Base-by-base conservation (phyloP, 306 rosid species). In the Pterocarpus macrocarpus region DNA sequence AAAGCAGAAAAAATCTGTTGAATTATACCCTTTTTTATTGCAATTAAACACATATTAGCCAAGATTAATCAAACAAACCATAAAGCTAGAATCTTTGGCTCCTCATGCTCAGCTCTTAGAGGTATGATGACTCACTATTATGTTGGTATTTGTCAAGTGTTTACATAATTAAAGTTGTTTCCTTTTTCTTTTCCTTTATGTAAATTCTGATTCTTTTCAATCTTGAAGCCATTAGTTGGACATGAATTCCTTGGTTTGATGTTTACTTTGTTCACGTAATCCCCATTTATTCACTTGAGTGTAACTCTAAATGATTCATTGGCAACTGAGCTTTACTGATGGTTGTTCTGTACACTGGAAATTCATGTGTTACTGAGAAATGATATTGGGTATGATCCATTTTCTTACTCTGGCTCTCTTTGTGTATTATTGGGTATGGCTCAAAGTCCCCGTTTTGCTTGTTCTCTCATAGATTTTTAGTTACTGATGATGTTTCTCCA, bases 1-100 rank as follows among this genome's bases (percentile, higher is more conserved):
- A 79, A 83, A 83, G 39, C 73, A 32, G 64, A 71, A 75, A 73
- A 64, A 32, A n/a, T n/a, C n/a, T n/a, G n/a, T n/a, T n/a, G n/a
- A n/a, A 22, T 22, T 22, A 22, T 22, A 76, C 56, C 71, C 63
- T 76, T 78, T 68, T 79, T 76, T 5, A 73, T 83, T 8, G 30
- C 56, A 66, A 77, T 57, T 8, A 5, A 5, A 13, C 72, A 15
- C 13, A 58, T 30, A 9, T 17, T 67, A 45, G 3, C 80, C 33
- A 64, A 50, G 79, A 22, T 1, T 22, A 85, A 53, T 53, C 80
- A 2, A 10, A 79, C 59, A 83, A 83, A 64, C 34, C 3, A 50
- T 38, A 38, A 38, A 38, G 41, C 5, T 38, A 38, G 5, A 4
- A 38, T 38, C 41, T 38, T 38, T 38, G 41, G 34, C 33, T 77